phyloP scores from a whole-genome alignment of 1,284 basidiomycete genomes.

The Coniferiporia weirii region DNA sequence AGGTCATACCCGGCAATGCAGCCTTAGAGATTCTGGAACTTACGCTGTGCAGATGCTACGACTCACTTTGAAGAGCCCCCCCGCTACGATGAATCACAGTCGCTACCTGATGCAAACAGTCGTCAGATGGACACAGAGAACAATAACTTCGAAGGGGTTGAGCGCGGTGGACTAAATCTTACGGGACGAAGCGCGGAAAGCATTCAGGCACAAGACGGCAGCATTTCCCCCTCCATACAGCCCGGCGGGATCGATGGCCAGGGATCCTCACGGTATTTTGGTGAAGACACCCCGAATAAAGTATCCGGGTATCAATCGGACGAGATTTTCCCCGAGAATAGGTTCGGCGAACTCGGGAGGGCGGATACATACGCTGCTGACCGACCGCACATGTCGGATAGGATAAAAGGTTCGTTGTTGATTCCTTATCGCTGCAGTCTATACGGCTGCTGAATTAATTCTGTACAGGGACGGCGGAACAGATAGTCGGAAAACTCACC shows the following conservation, averaged over 20 bases:
- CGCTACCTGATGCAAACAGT: background rate
- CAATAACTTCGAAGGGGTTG: background rate
- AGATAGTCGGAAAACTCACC: conserved; percentile 15
- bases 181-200: background rate
- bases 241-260: background rate
- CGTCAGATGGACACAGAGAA: background rate
- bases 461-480: conserved; percentile 7
- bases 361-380: conserved; percentile 9
- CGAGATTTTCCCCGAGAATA: conserved; percentile 15
- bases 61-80: background rate
- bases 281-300: background rate
- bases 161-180: background rate
- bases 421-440: background rate
- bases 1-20: background rate
- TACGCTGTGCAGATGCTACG: background rate
- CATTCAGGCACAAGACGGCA: background rate
- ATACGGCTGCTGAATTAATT: background rate
- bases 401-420: conserved; percentile 6
- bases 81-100: background rate
- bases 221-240: background rate
- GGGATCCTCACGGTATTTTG: background rate
- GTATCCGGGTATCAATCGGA: background rate
- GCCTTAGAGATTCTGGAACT: background rate
- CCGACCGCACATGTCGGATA: conserved; percentile 1
- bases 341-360: conserved; percentile 18